Conservation (phyloP, 176 grass and related monocot species). For the Secale cereale region DNA sequence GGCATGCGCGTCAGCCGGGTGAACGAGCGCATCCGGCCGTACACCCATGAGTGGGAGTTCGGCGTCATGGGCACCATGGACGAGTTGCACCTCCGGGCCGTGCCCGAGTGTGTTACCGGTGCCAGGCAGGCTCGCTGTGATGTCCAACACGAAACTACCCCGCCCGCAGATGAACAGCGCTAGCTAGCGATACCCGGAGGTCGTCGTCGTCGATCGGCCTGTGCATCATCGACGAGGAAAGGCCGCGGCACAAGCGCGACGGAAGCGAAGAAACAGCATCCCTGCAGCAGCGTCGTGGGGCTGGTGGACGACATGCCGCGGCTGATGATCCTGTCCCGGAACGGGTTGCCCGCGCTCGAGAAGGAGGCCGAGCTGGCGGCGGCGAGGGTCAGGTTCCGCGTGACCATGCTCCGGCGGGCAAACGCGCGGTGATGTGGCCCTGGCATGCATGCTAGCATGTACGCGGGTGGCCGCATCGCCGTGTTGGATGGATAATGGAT, state of each 20-base stretch:
- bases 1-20: slow-evolving; percentile 52
- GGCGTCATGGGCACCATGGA: too few relatives aligned
- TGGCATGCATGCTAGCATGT: too few relatives aligned
- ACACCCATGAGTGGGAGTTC: too few relatives aligned
- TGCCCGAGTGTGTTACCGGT: too few relatives aligned
- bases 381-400: slow-evolving; percentile 38
- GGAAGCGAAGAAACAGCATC: not conserved
- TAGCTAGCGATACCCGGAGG: too few relatives aligned
- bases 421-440: too few relatives aligned
- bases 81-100: too few relatives aligned
- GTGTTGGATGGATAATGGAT: too few relatives aligned
- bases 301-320: slow-evolving; percentile 24
- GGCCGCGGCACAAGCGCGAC: not conserved
- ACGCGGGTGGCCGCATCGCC: too few relatives aligned
- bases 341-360: slow-evolving; percentile 55
- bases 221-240: slow-evolving; percentile 29
- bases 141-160: too few relatives aligned
- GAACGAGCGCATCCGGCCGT: slow-evolving; percentile 48
- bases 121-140: too few relatives aligned
- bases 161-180: slow-evolving; percentile 46
- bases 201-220: slow-evolving; percentile 33
- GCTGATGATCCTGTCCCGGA: slow-evolving; percentile 60
- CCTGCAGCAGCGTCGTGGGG: not conserved
- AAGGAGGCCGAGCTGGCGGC: slow-evolving; percentile 55
- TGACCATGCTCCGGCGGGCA: slow-evolving; percentile 33